A percentile compares a stretch with the other conserved stretches of the same genome.
phyloP scores from a whole-genome alignment of 2,329 filamentous ascomycete species.

The Aspergillus persii region DNA sequence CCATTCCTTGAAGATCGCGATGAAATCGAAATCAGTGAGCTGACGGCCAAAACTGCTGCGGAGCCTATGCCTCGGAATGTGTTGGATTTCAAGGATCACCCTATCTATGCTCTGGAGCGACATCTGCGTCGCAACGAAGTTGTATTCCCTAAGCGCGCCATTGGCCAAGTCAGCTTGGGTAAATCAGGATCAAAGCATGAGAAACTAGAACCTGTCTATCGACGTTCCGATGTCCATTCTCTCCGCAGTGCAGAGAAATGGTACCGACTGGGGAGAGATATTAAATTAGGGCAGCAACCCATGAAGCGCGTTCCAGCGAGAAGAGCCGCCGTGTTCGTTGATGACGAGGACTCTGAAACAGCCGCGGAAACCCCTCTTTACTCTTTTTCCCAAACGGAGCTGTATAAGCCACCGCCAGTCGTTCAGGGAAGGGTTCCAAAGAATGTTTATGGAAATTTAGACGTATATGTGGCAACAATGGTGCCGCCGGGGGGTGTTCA shows the following conservation, averaged over 20 bases:
- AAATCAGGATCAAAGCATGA: conserved; percentile 45
- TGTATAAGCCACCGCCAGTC: conserved; percentile 75
- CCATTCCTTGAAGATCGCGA: conserved; percentile 63
- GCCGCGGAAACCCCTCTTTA: conserved; percentile 59
- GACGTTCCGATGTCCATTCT: conserved; percentile 73
- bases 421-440: conserved; percentile 66
- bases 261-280: conserved; percentile 81
- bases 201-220: conserved; percentile 73
- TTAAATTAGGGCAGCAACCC: conserved; percentile 76
- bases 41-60: conserved; percentile 66
- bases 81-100: conserved; percentile 83
- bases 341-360: conserved; percentile 43
- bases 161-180: conserved; percentile 69
- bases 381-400: conserved; percentile 60
- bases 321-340: conserved; percentile 33
- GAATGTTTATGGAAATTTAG: conserved; percentile 62
- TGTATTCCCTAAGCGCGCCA: conserved; percentile 66
- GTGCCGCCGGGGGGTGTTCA: conserved; percentile 60
- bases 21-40: conserved; percentile 76
- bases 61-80: conserved; percentile 87
- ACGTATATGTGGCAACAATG: conserved; percentile 64
- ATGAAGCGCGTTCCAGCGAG: conserved; percentile 66
- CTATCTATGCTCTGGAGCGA: conserved; percentile 76
- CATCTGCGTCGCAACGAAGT: conserved; percentile 84
- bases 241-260: conserved; percentile 82